A percentile compares a stretch with the other conserved stretches of the same genome.
phyloP scores from a whole-genome alignment of 164 flowering plant genomes.

The Macadamia integrifolia region DNA sequence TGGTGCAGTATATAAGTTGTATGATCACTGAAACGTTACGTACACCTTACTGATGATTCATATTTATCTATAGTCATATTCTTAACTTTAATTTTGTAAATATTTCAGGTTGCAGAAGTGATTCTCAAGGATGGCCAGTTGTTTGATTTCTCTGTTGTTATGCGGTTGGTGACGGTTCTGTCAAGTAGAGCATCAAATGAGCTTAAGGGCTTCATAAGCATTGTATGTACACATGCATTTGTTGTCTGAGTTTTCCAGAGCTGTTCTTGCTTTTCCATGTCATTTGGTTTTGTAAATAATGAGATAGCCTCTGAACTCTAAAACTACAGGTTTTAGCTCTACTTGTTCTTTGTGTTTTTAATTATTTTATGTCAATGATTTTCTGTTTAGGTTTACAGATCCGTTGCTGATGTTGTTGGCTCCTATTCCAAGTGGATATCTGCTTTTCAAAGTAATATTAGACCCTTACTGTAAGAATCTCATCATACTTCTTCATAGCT shows the following conservation, averaged over 20 bases:
- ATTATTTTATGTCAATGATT: neutral
- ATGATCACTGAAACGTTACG: too few relatives aligned
- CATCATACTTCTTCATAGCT: neutral
- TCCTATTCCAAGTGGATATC: constrained; percentile 87
- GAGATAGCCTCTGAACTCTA: neutral
- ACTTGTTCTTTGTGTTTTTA: neutral
- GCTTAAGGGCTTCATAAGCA: constrained; percentile 74
- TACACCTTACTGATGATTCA: too few relatives aligned
- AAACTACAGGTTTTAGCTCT: constrained; percentile 2
- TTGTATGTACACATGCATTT: constrained; percentile 39
- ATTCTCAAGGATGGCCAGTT: constrained; percentile 54
- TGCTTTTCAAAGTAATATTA: constrained; percentile 38
- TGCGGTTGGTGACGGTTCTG: constrained; percentile 66
- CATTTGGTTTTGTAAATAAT: neutral
- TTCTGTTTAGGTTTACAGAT: constrained; percentile 59
- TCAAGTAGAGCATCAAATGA: constrained; percentile 41
- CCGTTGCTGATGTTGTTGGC: constrained; percentile 80
- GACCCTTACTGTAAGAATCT: constrained; percentile 61
- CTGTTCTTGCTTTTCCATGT: constrained; percentile 1
- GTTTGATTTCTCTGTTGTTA: constrained; percentile 63
- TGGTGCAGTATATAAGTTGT: too few relatives aligned
- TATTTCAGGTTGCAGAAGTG: constrained; percentile 76
- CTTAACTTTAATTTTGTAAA: neutral
- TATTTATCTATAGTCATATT: too few relatives aligned
- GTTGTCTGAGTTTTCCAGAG: neutral